These are phyloP conservation scores for Echinochloa phyllopogon DNA, from an alignment of 176 grass and related monocot species.

Conservation along the genomic window DNA sequence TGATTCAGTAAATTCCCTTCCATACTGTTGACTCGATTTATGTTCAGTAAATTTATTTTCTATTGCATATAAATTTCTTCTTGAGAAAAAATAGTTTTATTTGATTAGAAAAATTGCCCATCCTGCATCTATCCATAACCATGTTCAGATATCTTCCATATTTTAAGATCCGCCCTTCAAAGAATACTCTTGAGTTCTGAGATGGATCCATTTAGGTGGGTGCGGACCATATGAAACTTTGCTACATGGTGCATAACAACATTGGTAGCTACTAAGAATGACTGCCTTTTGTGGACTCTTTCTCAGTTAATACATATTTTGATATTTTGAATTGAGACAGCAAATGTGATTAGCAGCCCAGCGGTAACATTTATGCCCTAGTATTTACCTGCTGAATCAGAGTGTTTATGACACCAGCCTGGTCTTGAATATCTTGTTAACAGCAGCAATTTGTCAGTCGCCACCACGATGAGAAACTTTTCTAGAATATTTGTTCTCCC, in stretches of 20 bases:
- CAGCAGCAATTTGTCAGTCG: neutral
- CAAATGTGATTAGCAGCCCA: neutral
- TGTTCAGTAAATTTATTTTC: constrained; percentile 18
- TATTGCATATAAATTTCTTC: constrained; percentile 13
- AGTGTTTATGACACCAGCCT: neutral
- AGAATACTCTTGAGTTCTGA: neutral
- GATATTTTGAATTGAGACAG: neutral
- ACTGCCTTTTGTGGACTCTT: neutral
- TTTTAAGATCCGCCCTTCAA: neutral
- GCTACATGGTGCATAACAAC: neutral
- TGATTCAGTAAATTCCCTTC: too few relatives aligned
- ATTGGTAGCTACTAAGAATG: neutral
- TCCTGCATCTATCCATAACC: constrained; percentile 7
- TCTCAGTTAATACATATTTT: neutral
- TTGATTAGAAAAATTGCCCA: neutral
- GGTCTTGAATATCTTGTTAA: constrained; percentile 5
- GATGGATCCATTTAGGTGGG: neutral
- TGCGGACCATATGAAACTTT: neutral
- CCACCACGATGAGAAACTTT: neutral
- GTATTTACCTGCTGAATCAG: neutral
- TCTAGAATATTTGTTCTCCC: constrained; percentile 11
- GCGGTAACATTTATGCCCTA: constrained; percentile 4
- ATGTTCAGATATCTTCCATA: neutral
- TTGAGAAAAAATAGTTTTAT: constrained; percentile 6
- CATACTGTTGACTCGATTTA: constrained; percentile 26